Conservation (phyloP, 441 rosid genomes). For the Adansonia rubrostipa region DNA sequence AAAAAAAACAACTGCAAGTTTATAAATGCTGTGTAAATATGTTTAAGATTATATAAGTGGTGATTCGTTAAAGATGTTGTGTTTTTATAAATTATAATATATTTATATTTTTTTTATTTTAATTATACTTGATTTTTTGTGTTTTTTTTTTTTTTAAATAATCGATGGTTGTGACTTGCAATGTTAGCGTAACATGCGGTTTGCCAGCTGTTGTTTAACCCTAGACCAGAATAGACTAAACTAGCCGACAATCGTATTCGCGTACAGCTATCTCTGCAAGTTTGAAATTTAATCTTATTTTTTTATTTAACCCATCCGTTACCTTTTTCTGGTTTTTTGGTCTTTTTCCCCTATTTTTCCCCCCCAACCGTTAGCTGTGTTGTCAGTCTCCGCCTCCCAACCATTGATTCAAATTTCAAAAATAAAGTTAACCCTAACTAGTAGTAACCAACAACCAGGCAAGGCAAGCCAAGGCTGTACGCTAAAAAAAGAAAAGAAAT, state of each 20-base stretch:
- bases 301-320: background rate
- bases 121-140: no score
- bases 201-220: background rate
- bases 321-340: background rate
- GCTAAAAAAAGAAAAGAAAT: background rate
- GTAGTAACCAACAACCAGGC: background rate
- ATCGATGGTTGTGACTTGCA: background rate
- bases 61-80: no score
- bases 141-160: no score
- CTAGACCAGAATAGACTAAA: background rate
- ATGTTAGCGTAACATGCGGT: background rate
- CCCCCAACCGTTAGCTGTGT: background rate
- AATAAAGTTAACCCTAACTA: background rate
- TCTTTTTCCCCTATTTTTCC: no score
- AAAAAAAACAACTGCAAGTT: no score
- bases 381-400: slow-evolving; percentile 1
- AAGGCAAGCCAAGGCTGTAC: background rate
- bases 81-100: no score
- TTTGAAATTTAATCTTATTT: background rate
- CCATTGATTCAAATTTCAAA: slow-evolving; percentile 5
- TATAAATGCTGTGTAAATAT: no score
- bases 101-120: no score
- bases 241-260: background rate
- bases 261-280: background rate
- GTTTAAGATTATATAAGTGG: no score